A percentile compares a stretch with the other conserved stretches of the same genome.
These are phyloP conservation scores for Dorcoceras hygrometricum DNA, from an alignment of 257 asterid species.

Conservation along the genomic window DNA sequence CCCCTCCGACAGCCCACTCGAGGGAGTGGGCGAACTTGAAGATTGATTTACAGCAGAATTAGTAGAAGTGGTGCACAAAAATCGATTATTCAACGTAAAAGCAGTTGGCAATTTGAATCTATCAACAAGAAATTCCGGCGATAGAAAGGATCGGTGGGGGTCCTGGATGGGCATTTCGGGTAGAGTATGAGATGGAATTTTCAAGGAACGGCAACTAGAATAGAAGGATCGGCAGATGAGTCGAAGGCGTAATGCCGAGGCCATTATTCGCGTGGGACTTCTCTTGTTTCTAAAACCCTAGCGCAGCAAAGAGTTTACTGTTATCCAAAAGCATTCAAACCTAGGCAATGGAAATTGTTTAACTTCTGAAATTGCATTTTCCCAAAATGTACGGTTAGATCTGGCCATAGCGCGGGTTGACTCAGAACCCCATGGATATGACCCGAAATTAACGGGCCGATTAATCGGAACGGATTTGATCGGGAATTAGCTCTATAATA, in stretches of 20 bases:
- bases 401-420: no score
- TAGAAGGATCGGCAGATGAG: conserved; percentile 23
- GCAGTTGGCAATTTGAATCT: conserved; percentile 20
- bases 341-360: no score
- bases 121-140: conserved; percentile 19
- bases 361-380: no score
- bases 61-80: conserved; percentile 37
- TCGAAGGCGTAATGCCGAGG: conserved; percentile 34
- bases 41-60: conserved; percentile 32
- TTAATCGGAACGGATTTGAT: no score
- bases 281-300: conserved; percentile 35
- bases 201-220: conserved; percentile 23
- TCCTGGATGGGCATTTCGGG: conserved; percentile 22
- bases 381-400: no score
- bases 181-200: conserved; percentile 8
- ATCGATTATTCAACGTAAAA: conserved; percentile 29
- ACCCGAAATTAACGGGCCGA: no score
- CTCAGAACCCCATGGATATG: no score
- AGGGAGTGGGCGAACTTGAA: conserved; percentile 27
- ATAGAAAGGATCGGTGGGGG: conserved; percentile 18
- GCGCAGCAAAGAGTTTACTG: conserved; percentile 22
- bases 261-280: conserved; percentile 30
- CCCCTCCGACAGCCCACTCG: conserved; percentile 42
- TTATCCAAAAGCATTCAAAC: no score
- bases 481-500: no score